A percentile compares a stretch with the other conserved stretches of the same genome.
Evolutionary conservation across 1,139 yeast species (phyloP).

Genomic region (Diutina mesorugosa): DNA sequence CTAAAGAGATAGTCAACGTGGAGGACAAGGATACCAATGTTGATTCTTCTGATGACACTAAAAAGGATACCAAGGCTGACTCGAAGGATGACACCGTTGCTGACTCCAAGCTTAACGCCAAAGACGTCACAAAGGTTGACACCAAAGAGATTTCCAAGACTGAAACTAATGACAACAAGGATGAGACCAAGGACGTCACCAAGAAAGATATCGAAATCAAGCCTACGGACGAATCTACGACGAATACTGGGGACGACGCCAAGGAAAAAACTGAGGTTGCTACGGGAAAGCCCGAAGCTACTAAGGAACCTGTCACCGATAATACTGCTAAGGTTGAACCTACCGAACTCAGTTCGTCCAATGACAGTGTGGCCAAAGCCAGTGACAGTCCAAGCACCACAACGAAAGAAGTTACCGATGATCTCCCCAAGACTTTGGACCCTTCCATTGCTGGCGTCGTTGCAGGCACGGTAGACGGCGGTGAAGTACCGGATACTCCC

Average conservation of each 20-base stretch:
- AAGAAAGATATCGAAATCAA: not conserved
- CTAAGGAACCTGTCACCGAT: too few relatives aligned
- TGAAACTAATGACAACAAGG: not conserved
- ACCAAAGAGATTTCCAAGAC: not conserved
- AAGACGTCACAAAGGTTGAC: not conserved
- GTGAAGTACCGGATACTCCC: not conserved
- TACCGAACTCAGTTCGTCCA: too few relatives aligned
- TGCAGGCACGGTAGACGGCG: not conserved
- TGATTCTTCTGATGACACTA: too few relatives aligned
- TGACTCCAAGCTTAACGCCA: not conserved
- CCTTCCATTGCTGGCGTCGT: not conserved
- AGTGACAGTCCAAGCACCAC: too few relatives aligned
- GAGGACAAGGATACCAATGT: not conserved
- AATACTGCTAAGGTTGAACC: too few relatives aligned
- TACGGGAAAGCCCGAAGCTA: too few relatives aligned
- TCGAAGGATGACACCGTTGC: not conserved
- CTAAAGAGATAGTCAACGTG: not conserved
- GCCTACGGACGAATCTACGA: too few relatives aligned
- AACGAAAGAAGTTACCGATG: too few relatives aligned
- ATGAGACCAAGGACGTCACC: not conserved
- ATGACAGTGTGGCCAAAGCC: too few relatives aligned
- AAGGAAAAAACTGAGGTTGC: too few relatives aligned
- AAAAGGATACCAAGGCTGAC: not conserved
- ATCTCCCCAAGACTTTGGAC: too few relatives aligned
- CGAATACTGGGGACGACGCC: too few relatives aligned